phyloP scores from a whole-genome alignment of 257 asterid genomes.

The Pogostemon cablin region DNA sequence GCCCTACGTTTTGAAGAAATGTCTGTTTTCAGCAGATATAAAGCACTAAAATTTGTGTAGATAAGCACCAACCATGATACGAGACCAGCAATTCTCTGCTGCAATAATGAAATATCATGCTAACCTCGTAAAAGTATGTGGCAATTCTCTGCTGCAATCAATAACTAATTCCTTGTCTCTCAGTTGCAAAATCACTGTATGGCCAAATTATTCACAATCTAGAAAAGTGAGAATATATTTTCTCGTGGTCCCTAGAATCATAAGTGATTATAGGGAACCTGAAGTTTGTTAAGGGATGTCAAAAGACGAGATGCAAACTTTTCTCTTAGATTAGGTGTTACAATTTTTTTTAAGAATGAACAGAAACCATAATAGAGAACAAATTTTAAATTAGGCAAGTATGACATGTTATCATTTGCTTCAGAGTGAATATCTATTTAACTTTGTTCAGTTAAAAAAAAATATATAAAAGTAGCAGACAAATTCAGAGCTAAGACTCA shows the following conservation, averaged over 20 bases:
- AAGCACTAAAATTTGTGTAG: conserved; percentile 7
- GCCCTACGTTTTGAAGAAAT: conserved; percentile 56
- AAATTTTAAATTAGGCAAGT: too few relatives aligned
- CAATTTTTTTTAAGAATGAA: neutral
- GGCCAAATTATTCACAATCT: conserved; percentile 30
- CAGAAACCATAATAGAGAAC: conserved; percentile 3
- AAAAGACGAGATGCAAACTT: conserved; percentile 14
- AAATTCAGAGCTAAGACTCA: neutral
- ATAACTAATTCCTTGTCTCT: conserved; percentile 83
- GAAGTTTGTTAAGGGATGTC: conserved; percentile 17
- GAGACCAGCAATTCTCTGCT: conserved; percentile 8
- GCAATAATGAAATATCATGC: conserved; percentile 8
- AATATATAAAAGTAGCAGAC: too few relatives aligned
- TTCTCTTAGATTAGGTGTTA: conserved; percentile 2
- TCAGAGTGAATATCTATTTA: too few relatives aligned
- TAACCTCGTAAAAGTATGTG: conserved; percentile 87
- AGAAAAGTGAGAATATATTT: conserved; percentile 8
- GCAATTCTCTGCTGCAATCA: conserved; percentile 85
- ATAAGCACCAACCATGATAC: conserved; percentile 27
- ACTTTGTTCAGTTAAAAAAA: too few relatives aligned
- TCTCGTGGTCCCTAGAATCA: conserved; percentile 5
- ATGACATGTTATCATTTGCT: too few relatives aligned
- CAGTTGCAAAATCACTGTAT: conserved; percentile 84
- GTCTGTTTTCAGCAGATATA: conserved; percentile 18
- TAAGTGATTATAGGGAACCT: conserved; percentile 14